Evolutionary conservation across 148 eudicot species (phyloP).

Genomic region (Amaranthus cruentus): DNA sequence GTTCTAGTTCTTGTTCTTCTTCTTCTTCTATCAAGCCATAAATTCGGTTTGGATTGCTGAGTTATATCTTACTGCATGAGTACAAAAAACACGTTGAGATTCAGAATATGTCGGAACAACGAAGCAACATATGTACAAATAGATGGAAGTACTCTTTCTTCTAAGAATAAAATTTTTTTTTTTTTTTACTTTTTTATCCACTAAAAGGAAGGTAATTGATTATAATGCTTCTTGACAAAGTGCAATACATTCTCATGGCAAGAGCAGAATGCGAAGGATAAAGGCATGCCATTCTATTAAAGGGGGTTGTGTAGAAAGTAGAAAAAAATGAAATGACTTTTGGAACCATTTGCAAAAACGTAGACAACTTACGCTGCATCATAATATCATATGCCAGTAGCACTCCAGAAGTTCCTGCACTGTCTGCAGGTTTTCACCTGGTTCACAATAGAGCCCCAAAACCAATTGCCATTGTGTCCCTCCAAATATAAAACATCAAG

Average conservation of each 20-base stretch:
- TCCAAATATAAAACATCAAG: too few species aligned
- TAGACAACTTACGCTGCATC: conserved; percentile 80
- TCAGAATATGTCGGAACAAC: not conserved
- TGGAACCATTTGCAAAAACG: not conserved
- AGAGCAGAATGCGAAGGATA: not conserved
- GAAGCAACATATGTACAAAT: not conserved
- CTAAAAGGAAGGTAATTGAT: not conserved
- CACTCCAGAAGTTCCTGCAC: conserved; percentile 61
- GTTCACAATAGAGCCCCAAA: conserved; percentile 72
- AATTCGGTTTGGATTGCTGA: conserved; percentile 95
- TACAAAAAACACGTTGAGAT: not conserved
- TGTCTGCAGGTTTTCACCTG: conserved; percentile 46
- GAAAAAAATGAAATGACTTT: not conserved
- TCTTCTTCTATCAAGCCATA: conserved; percentile 84
- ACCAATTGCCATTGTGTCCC: too few species aligned
- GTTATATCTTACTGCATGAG: conserved; percentile 83
- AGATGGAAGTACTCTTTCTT: not conserved
- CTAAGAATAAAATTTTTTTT: not conserved
- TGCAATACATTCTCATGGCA: not conserved
- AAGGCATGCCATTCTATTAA: not conserved
- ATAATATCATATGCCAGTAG: too few species aligned
- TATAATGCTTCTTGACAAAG: not conserved
- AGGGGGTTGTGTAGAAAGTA: not conserved
- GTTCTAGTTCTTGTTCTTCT: too few species aligned
- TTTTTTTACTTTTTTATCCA: not conserved